These are phyloP conservation scores for Tilletia indica DNA, from an alignment of 1,284 basidiomycete genomes.

Conservation along the genomic window DNA sequence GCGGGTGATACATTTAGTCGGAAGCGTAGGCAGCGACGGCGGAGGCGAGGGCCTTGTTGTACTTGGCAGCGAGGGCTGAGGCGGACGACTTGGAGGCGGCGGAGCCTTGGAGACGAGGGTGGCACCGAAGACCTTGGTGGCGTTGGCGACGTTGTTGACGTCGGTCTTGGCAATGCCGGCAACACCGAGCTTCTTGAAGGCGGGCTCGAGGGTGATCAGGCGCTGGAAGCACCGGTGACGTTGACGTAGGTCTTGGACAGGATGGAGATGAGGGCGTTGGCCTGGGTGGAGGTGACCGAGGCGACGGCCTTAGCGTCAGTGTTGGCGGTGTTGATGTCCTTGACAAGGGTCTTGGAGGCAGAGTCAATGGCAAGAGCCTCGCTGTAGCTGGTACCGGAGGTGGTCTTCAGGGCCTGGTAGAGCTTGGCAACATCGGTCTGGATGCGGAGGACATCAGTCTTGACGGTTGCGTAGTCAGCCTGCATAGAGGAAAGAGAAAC, in stretches of 20 bases:
- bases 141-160: slow-evolving; percentile 17
- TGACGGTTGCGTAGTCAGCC: slow-evolving; percentile 25
- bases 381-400: slow-evolving; percentile 17
- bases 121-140: slow-evolving; percentile 21
- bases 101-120: slow-evolving; percentile 23
- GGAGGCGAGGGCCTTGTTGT: slow-evolving; percentile 20
- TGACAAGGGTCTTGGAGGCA: slow-evolving; percentile 18
- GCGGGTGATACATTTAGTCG: background rate
- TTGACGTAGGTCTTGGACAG: slow-evolving; percentile 19
- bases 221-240: slow-evolving; percentile 19
- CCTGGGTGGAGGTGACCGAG: slow-evolving; percentile 22
- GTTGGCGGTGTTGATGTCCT: slow-evolving; percentile 19
- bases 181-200: slow-evolving; percentile 24
- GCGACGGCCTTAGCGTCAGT: slow-evolving; percentile 21
- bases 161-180: slow-evolving; percentile 23
- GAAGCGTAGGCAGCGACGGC: slow-evolving; percentile 20
- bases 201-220: slow-evolving; percentile 20
- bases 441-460: slow-evolving; percentile 22
- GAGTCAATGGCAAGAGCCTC: slow-evolving; percentile 21
- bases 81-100: slow-evolving; percentile 15
- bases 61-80: slow-evolving; percentile 19
- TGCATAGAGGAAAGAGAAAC: slow-evolving; percentile 8
- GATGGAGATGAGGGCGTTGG: slow-evolving; percentile 20
- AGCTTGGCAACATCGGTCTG: slow-evolving; percentile 20
- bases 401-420: slow-evolving; percentile 14